Conservation (phyloP, 305 asterid species). For the Rubia tinctorum region DNA sequence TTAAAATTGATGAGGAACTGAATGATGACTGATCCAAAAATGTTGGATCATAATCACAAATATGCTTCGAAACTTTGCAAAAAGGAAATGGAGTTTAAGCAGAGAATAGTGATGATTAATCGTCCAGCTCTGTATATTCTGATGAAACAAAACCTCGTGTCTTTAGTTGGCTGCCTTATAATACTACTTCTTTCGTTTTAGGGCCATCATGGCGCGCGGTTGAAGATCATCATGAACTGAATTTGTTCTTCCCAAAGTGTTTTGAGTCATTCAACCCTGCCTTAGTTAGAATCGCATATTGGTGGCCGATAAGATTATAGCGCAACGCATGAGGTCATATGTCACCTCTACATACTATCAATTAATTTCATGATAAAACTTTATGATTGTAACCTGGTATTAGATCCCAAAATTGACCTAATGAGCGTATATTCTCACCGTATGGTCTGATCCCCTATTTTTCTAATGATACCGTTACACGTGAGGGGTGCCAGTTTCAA, state of each 20-base stretch:
- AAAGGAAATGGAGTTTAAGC: not conserved
- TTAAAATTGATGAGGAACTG: not conserved
- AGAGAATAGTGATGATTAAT: not conserved
- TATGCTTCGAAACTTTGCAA: not conserved
- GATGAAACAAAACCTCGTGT: conserved; percentile 1
- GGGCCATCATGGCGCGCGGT: not conserved
- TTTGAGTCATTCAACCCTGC: no score
- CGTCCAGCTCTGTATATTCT: not conserved
- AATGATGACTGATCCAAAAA: not conserved
- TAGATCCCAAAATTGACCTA: no score
- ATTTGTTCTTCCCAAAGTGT: not conserved
- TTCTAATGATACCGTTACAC: no score
- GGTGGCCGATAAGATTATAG: no score
- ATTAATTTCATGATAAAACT: no score
- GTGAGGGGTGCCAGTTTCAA: no score
- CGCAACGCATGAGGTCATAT: no score
- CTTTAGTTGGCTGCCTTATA: not conserved
- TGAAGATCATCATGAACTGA: not conserved
- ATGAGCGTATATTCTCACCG: no score
- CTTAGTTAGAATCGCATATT: no score
- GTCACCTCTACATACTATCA: no score
- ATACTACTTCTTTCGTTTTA: not conserved
- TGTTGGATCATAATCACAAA: conserved; percentile 1
- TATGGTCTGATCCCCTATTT: no score
- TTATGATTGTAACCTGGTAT: no score